Conservation (phyloP, 495 filamentous ascomycete genomes). For the Aspergillus sclerotiicarbonarius region DNA sequence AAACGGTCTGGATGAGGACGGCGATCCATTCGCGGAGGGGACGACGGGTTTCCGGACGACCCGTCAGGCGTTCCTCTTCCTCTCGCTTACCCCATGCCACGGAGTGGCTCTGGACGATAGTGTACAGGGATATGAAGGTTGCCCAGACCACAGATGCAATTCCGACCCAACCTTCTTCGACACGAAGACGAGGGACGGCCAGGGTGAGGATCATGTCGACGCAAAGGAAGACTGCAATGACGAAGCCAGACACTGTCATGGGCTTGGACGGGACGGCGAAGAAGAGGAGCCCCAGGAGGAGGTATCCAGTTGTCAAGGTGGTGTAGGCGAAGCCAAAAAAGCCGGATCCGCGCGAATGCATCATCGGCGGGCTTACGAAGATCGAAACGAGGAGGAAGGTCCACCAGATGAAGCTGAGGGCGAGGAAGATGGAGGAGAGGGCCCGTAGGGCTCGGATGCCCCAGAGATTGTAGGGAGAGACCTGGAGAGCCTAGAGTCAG, state of each 20-base stretch:
- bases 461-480: slow-evolving; percentile 95
- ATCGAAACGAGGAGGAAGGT: slow-evolving; percentile 76
- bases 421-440: slow-evolving; percentile 69
- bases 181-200: slow-evolving; percentile 64
- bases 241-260: slow-evolving; percentile 64
- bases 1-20: slow-evolving; percentile 72
- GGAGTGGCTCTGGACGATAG: slow-evolving; percentile 60
- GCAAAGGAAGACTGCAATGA: slow-evolving; percentile 69
- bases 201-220: slow-evolving; percentile 77
- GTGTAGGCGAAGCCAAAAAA: slow-evolving; percentile 85
- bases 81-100: slow-evolving; percentile 88
- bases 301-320: slow-evolving; percentile 66
- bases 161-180: slow-evolving; percentile 88
- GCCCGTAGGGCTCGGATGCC: slow-evolving; percentile 75
- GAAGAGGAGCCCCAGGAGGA: slow-evolving; percentile 78
- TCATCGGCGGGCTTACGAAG: slow-evolving; percentile 83
- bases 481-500: slow-evolving; percentile 42
- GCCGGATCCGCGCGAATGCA: slow-evolving; percentile 82
- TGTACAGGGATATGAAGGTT: slow-evolving; percentile 60
- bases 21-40: slow-evolving; percentile 79
- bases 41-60: slow-evolving; percentile 80
- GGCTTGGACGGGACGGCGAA: slow-evolving; percentile 79
- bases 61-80: slow-evolving; percentile 90
- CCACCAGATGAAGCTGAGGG: slow-evolving; percentile 87
- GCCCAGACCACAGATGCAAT: slow-evolving; percentile 82